These are phyloP conservation scores for Elsinoe necatrix DNA, from an alignment of 2,329 filamentous ascomycete genomes.

Conservation along the genomic window DNA sequence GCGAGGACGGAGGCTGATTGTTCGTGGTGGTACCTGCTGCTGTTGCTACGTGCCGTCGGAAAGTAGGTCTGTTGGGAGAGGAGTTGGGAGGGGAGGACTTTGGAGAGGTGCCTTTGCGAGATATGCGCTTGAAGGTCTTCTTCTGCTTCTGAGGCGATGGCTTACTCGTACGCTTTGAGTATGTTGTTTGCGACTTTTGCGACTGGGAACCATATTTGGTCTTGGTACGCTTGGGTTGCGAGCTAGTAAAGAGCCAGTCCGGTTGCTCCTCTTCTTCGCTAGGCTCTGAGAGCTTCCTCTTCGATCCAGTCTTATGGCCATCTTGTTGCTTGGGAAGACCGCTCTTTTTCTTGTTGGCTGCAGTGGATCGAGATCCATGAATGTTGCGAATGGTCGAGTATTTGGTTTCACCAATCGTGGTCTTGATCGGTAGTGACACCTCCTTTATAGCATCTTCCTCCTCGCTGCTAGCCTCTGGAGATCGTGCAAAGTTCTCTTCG, in stretches of 20 bases:
- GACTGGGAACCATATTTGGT: constrained; percentile 10
- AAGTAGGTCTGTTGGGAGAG: background rate
- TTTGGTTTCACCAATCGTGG: background rate
- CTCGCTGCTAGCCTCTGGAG: constrained; percentile 1
- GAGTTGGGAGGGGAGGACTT: constrained; percentile 1
- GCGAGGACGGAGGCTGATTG: background rate
- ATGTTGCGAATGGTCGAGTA: background rate
- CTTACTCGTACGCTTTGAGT: background rate
- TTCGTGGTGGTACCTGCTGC: background rate
- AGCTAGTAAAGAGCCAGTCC: background rate
- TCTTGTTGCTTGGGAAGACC: background rate
- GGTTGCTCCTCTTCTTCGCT: background rate
- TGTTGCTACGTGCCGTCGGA: background rate
- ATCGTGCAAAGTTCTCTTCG: constrained; percentile 1
- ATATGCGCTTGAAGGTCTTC: constrained; percentile 10
- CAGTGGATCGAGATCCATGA: background rate
- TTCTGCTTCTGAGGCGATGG: constrained; percentile 3
- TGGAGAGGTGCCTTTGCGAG: background rate
- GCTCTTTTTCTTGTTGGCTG: background rate
- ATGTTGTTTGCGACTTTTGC: constrained; percentile 9
- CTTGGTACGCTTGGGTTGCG: constrained; percentile 8
- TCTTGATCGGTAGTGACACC: background rate
- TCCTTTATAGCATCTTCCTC: background rate
- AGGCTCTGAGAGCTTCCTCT: constrained; percentile 1
- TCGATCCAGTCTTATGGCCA: background rate